A percentile compares a stretch with the other conserved stretches of the same genome.
These are phyloP conservation scores for Eucalyptus albens DNA, from an alignment of 345 rosid genomes.

Conservation along the genomic window DNA sequence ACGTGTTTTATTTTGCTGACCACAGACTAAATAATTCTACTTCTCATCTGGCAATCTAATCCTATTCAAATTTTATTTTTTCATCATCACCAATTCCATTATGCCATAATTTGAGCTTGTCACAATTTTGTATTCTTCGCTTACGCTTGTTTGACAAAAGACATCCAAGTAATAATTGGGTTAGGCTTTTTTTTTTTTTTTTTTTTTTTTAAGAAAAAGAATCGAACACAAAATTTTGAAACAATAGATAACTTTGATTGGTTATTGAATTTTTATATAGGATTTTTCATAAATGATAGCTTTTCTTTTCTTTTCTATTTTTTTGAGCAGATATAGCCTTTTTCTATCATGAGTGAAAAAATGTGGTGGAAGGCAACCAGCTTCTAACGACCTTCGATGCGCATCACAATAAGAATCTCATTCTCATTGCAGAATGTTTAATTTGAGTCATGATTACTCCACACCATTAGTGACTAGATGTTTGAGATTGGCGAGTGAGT, in stretches of 20 bases:
- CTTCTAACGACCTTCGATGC: background rate
- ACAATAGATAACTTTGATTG: fast-evolving
- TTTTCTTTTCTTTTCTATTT: too few relatives aligned
- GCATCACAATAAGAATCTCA: too few relatives aligned
- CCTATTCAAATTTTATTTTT: too few relatives aligned
- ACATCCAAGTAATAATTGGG: background rate
- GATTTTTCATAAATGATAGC: background rate
- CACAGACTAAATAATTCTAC: background rate
- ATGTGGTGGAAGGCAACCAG: fast-evolving
- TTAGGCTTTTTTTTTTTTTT: too few relatives aligned
- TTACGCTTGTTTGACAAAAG: background rate
- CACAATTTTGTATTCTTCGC: background rate
- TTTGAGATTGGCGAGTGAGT: background rate
- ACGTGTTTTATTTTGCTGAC: background rate
- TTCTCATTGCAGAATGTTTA: fast-evolving
- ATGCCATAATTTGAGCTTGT: background rate
- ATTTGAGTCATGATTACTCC: background rate
- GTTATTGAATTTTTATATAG: background rate
- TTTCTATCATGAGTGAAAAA: background rate
- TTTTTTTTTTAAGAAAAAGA: too few relatives aligned
- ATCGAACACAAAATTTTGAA: background rate
- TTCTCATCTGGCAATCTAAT: background rate
- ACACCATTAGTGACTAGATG: too few relatives aligned
- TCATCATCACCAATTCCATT: background rate
- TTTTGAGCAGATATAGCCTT: background rate